phyloP scores from a whole-genome alignment of 352 stramenopile genomes.

The Phytophthora podocarpi region DNA sequence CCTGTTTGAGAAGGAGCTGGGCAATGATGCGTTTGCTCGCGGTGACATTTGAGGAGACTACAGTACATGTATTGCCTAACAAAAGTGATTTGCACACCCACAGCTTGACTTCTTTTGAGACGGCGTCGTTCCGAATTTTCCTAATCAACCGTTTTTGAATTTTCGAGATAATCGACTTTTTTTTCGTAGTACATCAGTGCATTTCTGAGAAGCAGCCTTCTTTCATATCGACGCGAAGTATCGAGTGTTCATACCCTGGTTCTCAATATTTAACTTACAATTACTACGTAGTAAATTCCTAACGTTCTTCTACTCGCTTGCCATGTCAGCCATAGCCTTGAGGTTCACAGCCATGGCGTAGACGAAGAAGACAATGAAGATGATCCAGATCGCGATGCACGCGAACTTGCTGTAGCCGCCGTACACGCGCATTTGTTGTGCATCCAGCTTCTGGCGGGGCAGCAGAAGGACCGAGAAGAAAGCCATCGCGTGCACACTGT shows the following conservation, averaged over 20 bases:
- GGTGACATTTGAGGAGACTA: not conserved
- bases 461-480: slow-evolving; percentile 62
- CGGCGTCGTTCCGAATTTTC: too few relatives aligned
- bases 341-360: slow-evolving; percentile 62
- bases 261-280: slow-evolving; percentile 32
- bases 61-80: too few relatives aligned
- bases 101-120: too few relatives aligned
- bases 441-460: slow-evolving; percentile 64
- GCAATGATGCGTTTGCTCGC: not conserved
- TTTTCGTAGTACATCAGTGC: too few relatives aligned
- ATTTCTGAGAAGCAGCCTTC: too few relatives aligned
- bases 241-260: slow-evolving; percentile 21
- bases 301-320: slow-evolving; percentile 18
- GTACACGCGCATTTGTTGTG: slow-evolving; percentile 69
- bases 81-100: too few relatives aligned
- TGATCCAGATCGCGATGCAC: slow-evolving; percentile 53
- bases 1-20: slow-evolving; percentile 29
- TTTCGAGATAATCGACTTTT: too few relatives aligned
- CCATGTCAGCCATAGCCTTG: slow-evolving; percentile 45
- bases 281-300: slow-evolving; percentile 9
- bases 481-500: slow-evolving; percentile 54
- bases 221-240: too few relatives aligned
- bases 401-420: slow-evolving; percentile 64
- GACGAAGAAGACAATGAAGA: slow-evolving; percentile 64
- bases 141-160: too few relatives aligned